phyloP scores from a whole-genome alignment of 805 yeast species.

The Suhomyces sp. region DNA sequence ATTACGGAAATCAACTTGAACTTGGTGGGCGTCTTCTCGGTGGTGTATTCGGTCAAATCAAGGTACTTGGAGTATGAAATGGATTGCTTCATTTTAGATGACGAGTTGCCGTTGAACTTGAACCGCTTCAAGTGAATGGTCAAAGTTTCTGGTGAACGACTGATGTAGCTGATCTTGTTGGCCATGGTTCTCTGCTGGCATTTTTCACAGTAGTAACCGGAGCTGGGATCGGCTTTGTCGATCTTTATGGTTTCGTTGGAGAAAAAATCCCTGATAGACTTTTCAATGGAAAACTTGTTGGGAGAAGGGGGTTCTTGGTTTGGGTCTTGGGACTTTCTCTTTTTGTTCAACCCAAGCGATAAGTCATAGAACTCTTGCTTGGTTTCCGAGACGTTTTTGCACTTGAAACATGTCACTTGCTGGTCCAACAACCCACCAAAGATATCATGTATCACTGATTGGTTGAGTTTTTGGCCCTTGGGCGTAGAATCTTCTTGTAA shows the following conservation, averaged over 20 bases:
- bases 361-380: conserved; percentile 93
- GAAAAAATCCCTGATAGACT: conserved; percentile 77
- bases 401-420: conserved; percentile 75
- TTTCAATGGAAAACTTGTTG: conserved; percentile 61
- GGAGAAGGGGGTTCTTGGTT: not conserved
- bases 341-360: conserved; percentile 68
- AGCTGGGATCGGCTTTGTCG: conserved; percentile 58
- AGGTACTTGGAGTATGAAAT: conserved; percentile 76
- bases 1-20: conserved; percentile 82
- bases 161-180: conserved; percentile 66
- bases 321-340: conserved; percentile 15
- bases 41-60: conserved; percentile 61
- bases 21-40: conserved; percentile 31
- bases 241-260: conserved; percentile 72
- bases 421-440: conserved; percentile 91
- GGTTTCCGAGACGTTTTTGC: conserved; percentile 81
- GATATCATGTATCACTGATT: conserved; percentile 83
- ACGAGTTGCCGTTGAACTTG: conserved; percentile 75
- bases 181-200: conserved; percentile 80
- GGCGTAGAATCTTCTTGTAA: conserved; percentile 93
- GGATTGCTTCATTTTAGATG: conserved; percentile 83
- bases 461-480: conserved; percentile 76
- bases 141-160: conserved; percentile 83
- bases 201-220: conserved; percentile 84
- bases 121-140: conserved; percentile 87